Conservation (phyloP, 176 grass and related monocot genomes). For the Luzula sylvatica region DNA sequence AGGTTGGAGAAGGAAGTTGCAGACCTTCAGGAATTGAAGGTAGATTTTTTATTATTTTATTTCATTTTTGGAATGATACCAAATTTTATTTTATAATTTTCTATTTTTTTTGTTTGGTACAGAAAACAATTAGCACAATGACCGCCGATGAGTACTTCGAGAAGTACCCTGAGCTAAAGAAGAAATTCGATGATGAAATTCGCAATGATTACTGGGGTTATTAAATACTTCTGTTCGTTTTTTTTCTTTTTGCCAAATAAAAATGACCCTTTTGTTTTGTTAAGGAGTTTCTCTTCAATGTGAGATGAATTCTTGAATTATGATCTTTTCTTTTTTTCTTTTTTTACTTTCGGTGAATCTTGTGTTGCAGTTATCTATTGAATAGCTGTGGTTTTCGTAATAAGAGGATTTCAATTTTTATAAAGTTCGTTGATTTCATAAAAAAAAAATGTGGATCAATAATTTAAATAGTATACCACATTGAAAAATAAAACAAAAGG, state of each 20-base stretch:
- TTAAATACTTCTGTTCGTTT: slow-evolving; percentile 25
- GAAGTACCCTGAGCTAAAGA: slow-evolving; percentile 79
- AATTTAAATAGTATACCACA: too few relatives aligned
- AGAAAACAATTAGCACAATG: slow-evolving; percentile 95
- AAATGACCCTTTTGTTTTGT: not conserved
- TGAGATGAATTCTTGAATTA: not conserved
- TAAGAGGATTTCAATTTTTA: slow-evolving; percentile 10
- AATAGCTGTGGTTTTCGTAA: slow-evolving; percentile 5
- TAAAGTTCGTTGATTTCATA: not conserved
- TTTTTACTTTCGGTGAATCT: slow-evolving; percentile 1
- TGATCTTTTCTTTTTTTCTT: not conserved
- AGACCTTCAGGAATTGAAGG: slow-evolving; percentile 73
- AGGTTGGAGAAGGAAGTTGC: slow-evolving; percentile 78
- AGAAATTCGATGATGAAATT: slow-evolving; percentile 93
- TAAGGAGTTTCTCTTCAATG: slow-evolving; percentile 5
- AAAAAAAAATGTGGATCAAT: too few relatives aligned
- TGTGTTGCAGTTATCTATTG: not conserved
- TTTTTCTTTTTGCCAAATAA: slow-evolving; percentile 13
- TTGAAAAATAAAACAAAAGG: too few relatives aligned
- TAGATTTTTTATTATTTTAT: not conserved
- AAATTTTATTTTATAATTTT: not conserved
- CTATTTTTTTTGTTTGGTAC: slow-evolving; percentile 7
- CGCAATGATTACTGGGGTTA: slow-evolving; percentile 90
- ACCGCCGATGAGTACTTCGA: slow-evolving; percentile 81
- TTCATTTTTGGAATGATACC: too few relatives aligned